Evolutionary conservation across 179 eudicot genomes (phyloP).

Genomic region (Patellifolia procumbens): DNA sequence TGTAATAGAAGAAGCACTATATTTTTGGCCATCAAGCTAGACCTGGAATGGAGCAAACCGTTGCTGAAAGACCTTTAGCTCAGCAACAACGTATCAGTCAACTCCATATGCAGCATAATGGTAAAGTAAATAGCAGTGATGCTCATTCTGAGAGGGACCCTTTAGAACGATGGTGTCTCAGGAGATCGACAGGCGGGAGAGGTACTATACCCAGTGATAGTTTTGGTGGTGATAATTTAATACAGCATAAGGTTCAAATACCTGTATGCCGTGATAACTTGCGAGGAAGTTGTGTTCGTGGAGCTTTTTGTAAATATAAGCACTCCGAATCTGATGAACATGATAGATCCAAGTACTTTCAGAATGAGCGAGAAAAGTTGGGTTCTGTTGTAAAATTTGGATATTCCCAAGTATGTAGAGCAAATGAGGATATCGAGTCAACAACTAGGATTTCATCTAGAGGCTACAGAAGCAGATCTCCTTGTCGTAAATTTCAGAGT

Average conservation of each 20-base stretch:
- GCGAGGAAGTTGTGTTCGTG: slow-evolving; percentile 28
- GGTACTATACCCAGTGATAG: slow-evolving; percentile 2
- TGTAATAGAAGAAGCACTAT: slow-evolving; percentile 5
- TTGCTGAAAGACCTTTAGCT: slow-evolving; percentile 24
- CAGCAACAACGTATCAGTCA: slow-evolving; percentile 14
- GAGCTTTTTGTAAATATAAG: slow-evolving; percentile 29
- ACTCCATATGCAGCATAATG: slow-evolving; percentile 13
- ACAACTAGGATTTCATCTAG: slow-evolving; percentile 19
- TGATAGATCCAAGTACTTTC: slow-evolving; percentile 19
- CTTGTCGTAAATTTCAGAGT: slow-evolving; percentile 62
- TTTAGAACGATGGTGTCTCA: slow-evolving; percentile 50
- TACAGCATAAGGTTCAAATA: slow-evolving; percentile 12
- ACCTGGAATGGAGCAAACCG: slow-evolving; percentile 32
- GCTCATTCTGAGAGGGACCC: slow-evolving; percentile 10
- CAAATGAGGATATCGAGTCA: slow-evolving; percentile 4
- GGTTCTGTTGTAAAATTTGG: slow-evolving; percentile 11
- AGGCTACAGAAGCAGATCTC: slow-evolving; percentile 58
- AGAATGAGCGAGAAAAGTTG: slow-evolving; percentile 15
- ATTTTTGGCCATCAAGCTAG: background rate
- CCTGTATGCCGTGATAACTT: slow-evolving; percentile 29
- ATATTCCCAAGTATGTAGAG: slow-evolving; percentile 22
- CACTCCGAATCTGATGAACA: slow-evolving; percentile 27
- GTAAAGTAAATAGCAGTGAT: slow-evolving; percentile 15
- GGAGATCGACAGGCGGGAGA: slow-evolving; percentile 46
- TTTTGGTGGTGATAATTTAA: slow-evolving; percentile 9